phyloP scores from a whole-genome alignment of 768 basidiomycete genomes.

The Tulasnella sp. region DNA sequence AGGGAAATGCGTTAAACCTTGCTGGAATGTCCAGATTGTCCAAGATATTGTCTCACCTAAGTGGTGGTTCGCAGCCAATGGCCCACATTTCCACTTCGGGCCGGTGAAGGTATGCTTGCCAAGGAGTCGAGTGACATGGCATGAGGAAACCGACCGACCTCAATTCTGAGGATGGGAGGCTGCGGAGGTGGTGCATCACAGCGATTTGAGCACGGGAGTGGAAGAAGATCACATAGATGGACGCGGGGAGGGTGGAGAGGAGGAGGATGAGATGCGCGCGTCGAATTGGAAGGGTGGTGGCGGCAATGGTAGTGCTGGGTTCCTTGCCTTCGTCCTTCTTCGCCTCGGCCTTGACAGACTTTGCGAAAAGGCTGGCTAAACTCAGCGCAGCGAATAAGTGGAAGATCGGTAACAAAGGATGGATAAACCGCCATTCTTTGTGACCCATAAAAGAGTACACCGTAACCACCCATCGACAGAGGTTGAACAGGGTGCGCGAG shows the following conservation, averaged over 20 bases:
- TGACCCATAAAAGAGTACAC: constrained; percentile 81
- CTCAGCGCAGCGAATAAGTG: constrained; percentile 68
- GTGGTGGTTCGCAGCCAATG: constrained; percentile 88
- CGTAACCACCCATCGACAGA: constrained; percentile 52
- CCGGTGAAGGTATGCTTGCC: constrained; percentile 81
- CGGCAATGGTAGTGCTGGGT: constrained; percentile 26
- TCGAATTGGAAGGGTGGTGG: constrained; percentile 34
- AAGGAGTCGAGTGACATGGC: constrained; percentile 97
- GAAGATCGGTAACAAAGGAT: constrained; percentile 80
- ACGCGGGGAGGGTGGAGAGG: constrained; percentile 47
- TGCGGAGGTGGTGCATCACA: constrained; percentile 64
- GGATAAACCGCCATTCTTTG: constrained; percentile 97
- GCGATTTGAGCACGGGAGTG: constrained; percentile 78
- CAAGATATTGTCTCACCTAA: constrained; percentile 52
- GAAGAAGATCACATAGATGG: constrained; percentile 65
- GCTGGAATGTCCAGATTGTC: background rate
- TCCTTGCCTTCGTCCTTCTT: constrained; percentile 1
- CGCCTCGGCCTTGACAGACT: background rate
- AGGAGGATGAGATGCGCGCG: constrained; percentile 43
- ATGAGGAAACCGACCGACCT: constrained; percentile 71
- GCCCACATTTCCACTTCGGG: constrained; percentile 73
- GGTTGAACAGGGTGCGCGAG: background rate
- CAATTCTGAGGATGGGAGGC: constrained; percentile 49
- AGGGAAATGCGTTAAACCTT: constrained; percentile 26
- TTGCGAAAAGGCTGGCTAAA: background rate